Evolutionary conservation across 345 rosid genomes (phyloP), one percentile per base, ranked within the genome.

Genomic region (Bruguiera gymnorhiza): DNA sequence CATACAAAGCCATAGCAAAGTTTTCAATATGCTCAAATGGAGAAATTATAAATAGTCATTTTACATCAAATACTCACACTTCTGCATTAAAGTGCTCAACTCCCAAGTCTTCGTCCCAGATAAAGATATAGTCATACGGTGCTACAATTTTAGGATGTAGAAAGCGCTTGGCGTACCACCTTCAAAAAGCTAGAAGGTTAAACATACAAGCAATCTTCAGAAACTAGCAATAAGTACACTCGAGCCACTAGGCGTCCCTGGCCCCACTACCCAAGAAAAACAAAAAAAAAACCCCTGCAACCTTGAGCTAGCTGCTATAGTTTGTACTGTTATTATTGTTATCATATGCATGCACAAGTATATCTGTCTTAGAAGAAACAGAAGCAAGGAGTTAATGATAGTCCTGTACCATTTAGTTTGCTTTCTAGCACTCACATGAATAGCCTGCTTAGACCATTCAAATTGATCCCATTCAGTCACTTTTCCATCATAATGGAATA

Each of bases 91-190:
- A 95, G 82, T 95, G 89, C 75, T 90, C 91, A 8, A 95, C 98
- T 30, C 99, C 99, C 62, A 92, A 83, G 76, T 95, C 99, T 78
- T 95, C 98, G 56, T 92, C 97, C 97, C 99, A 95, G 60, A 92
- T 87, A 76, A 95, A 95, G 67, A 95, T 87, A 79, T 92, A 92
- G 73, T 96, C 99, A 74, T 96, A 92, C 15, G 88, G 56, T 51
- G 99, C 98, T 67, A 96, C 89, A 27, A 96, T 90, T 83, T 90
- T 91, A 63, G 98, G 99, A 81, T 96, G 98, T 86, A 96, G 83
- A 80, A 96, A 96, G 59, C 98, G 89, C 84, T 96, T 96, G 62
- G 99, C 99, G 80, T 92, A 96, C 99, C 99, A 92, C 99, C 98
- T 96, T 54, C 50, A 80, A 83, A 73, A 51, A 63, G 37, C 66